Conservation (phyloP, 495 filamentous ascomycete genomes). For the Recurvomyces mirabilis region DNA sequence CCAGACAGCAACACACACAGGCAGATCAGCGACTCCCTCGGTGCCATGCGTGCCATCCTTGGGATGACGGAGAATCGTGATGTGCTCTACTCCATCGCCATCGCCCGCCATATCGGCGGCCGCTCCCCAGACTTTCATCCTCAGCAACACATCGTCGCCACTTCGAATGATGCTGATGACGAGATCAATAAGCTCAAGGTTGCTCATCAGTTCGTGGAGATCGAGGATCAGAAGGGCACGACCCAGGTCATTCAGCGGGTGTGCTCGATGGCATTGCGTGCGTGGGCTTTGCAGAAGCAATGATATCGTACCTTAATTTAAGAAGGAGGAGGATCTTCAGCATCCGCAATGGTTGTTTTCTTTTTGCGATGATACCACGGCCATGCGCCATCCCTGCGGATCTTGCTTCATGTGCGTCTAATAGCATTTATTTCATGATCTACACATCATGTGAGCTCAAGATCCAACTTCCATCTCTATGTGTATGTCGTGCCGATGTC, state of each 20-base stretch:
- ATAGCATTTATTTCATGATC: too few species aligned
- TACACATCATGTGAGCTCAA: too few species aligned
- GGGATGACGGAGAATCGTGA: conserved; percentile 81
- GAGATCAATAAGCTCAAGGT: conserved; percentile 62
- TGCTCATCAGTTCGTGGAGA: conserved; percentile 69
- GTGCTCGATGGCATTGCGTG: conserved; percentile 55
- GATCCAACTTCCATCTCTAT: neutral
- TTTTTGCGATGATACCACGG: conserved; percentile 2
- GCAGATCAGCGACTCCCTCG: conserved; percentile 53
- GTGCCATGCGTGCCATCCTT: conserved; percentile 52
- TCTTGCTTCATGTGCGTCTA: too few species aligned
- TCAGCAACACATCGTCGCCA: conserved; percentile 45
- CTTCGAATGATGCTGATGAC: conserved; percentile 57
- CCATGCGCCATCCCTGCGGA: too few species aligned
- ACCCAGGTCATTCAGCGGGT: conserved; percentile 72
- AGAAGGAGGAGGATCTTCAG: neutral
- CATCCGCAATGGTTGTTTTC: neutral
- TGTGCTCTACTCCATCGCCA: conserved; percentile 77
- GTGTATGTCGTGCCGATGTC: neutral
- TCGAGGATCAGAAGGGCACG: conserved; percentile 60
- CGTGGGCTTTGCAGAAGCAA: conserved; percentile 33
- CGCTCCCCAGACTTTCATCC: conserved; percentile 51
- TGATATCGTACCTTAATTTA: too few species aligned
- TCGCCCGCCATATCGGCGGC: conserved; percentile 61
- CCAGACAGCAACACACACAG: conserved; percentile 38